Conservation (phyloP, 2,329 filamentous ascomycete species). For the Paecilomyces variotii region DNA sequence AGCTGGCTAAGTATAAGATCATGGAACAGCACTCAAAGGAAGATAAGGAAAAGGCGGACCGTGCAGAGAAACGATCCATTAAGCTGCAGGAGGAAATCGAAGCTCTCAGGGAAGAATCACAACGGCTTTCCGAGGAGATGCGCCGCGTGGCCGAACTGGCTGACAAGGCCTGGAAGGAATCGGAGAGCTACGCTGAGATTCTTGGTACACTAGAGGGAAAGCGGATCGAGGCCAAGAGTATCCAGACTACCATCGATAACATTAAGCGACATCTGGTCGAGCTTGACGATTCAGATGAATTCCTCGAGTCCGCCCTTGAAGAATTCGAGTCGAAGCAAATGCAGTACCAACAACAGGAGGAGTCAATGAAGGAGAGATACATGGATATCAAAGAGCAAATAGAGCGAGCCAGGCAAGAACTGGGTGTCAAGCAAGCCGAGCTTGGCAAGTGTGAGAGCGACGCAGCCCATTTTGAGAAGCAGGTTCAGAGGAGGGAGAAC, state of each 20-base stretch:
- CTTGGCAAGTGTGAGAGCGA: constrained; percentile 73
- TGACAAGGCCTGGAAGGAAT: constrained; percentile 62
- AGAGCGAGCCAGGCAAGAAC: constrained; percentile 35
- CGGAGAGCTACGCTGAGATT: constrained; percentile 65
- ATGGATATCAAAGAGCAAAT: constrained; percentile 51
- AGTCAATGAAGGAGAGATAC: constrained; percentile 57
- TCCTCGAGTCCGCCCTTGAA: constrained; percentile 61
- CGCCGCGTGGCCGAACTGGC: constrained; percentile 41
- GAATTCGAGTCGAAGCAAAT: constrained; percentile 70
- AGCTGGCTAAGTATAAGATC: constrained; percentile 64
- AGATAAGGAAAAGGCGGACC: constrained; percentile 77
- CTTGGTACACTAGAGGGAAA: constrained; percentile 70
- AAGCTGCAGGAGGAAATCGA: constrained; percentile 57
- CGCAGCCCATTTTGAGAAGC: constrained; percentile 76
- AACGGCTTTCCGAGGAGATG: constrained; percentile 46
- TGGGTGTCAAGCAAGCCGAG: constrained; percentile 36
- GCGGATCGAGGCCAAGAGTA: constrained; percentile 62
- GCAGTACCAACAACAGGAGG: constrained; percentile 56
- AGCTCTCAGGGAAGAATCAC: constrained; percentile 52
- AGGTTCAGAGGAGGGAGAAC: constrained; percentile 61
- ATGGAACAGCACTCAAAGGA: constrained; percentile 69
- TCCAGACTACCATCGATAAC: constrained; percentile 62
- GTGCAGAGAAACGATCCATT: constrained; percentile 56
- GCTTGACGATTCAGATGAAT: constrained; percentile 68
- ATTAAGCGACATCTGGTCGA: constrained; percentile 66